Evolutionary conservation across 2,329 filamentous ascomycete genomes (phyloP).

Genomic region (Lasiodiplodia citricola): DNA sequence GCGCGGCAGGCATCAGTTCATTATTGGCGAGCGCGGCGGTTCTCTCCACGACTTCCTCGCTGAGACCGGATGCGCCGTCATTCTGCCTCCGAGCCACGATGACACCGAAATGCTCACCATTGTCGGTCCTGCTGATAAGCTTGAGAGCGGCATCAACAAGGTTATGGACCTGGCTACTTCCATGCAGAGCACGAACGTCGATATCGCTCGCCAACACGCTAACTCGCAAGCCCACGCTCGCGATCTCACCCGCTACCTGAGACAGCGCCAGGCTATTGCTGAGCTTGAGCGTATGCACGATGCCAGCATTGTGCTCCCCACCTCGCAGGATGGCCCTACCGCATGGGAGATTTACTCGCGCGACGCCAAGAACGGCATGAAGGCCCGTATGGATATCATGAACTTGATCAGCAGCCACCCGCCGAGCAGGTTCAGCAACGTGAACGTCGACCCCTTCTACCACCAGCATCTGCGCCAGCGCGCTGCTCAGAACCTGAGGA

Average conservation of each 20-base stretch:
- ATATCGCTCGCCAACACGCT: constrained; percentile 79
- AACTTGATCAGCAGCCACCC: constrained; percentile 76
- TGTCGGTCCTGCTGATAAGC: constrained; percentile 75
- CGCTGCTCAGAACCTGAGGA: constrained; percentile 66
- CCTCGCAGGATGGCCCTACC: constrained; percentile 69
- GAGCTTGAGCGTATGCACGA: constrained; percentile 80
- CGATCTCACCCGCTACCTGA: constrained; percentile 86
- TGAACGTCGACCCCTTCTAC: constrained; percentile 79
- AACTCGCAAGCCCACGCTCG: constrained; percentile 80
- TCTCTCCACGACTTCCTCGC: constrained; percentile 85
- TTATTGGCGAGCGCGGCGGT: constrained; percentile 82
- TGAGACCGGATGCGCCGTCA: constrained; percentile 87
- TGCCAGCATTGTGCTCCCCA: constrained; percentile 85
- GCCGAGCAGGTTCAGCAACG: constrained; percentile 69
- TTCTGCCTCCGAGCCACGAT: constrained; percentile 75
- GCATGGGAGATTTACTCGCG: constrained; percentile 89
- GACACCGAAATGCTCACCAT: constrained; percentile 86
- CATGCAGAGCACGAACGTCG: constrained; percentile 84
- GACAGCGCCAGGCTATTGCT: constrained; percentile 79
- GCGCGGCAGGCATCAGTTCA: constrained; percentile 90
- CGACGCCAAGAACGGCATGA: constrained; percentile 77
- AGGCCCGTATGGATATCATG: constrained; percentile 76
- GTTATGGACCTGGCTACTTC: constrained; percentile 87
- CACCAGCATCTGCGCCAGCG: constrained; percentile 72
- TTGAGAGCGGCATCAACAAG: constrained; percentile 77